A percentile compares a stretch with the other conserved stretches of the same genome.
Conservation (phyloP, 345 rosid genomes). For the Cardiospermum halicacabum region DNA sequence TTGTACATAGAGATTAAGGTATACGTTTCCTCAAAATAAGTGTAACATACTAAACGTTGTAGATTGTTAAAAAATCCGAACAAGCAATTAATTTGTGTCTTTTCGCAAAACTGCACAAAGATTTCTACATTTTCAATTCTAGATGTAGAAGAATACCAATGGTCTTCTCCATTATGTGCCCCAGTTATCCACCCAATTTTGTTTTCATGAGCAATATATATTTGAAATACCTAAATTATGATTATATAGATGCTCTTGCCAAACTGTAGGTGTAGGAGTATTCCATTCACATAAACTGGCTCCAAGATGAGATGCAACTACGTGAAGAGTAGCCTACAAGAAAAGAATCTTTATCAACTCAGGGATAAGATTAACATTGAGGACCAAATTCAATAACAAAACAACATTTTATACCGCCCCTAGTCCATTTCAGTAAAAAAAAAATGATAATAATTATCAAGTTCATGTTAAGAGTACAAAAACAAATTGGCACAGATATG, state of each 20-base stretch:
- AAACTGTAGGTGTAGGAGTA: slow-evolving; percentile 87
- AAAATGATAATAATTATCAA: no score
- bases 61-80: background rate
- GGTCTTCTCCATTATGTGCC: background rate
- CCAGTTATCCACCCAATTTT: slow-evolving; percentile 7
- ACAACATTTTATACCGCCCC: background rate
- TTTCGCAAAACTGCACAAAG: background rate
- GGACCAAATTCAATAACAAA: background rate
- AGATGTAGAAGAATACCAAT: background rate
- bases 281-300: slow-evolving; percentile 81
- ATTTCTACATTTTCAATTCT: background rate
- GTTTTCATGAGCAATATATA: slow-evolving; percentile 4
- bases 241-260: slow-evolving; percentile 84
- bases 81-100: background rate
- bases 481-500: background rate
- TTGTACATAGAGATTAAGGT: background rate
- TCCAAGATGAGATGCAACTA: slow-evolving; percentile 72
- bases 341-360: slow-evolving; percentile 9
- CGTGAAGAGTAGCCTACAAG: slow-evolving; percentile 57
- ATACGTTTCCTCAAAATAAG: background rate
- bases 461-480: background rate
- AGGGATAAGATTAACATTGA: background rate
- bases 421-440: background rate
- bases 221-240: slow-evolving; percentile 50
- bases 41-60: background rate